Evolutionary conservation across 306 rosid genomes (phyloP), one percentile per base, ranked within the genome.

Genomic region (Malus asiatica): DNA sequence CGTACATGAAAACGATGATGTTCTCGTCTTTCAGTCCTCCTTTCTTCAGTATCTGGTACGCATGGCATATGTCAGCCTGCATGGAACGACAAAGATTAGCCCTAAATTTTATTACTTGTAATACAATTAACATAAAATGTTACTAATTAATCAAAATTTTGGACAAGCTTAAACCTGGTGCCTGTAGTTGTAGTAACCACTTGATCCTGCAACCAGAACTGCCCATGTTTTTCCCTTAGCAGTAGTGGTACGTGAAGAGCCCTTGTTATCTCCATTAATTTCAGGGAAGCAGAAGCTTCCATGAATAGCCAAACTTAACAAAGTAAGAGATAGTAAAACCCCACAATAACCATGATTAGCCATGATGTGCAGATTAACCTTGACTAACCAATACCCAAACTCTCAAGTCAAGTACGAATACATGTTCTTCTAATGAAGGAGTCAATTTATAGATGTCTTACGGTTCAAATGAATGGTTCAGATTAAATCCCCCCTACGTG

Each of bases 31-130:
- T 35, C 40, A 35, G 9, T 35, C 40, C 40, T 35, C 40, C 40
- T 35, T 35, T 35, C 2, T 35, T 35, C 0, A 35, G 40, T 35
- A 88, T 69, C 77, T 86, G 90, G 32, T 86, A 88, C 65, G 90
- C 88, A 78, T 88, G 92, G 44, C 88, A 88, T 19, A 88, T 70
- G 68, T 88, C 92, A 13, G 92, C 92, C 83, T 86, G 71, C 60
- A 60, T 22, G 15, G 20, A 59, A 52, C 25, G 4, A 32, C 20
- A 71, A 12, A 11, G 40, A 35, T 35, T 35, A 35, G 40, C 9
- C 40, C 9, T 71, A 33, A 14, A 53, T 23, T 46, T 4, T 12
- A 9, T 15, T 63, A 57, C 62, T 30, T 62, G 12, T 25, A 15
- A 70, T 46, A 32, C 12, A 11, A 71, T 22, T 25, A 35, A 35